Percentiles rank a stretch among this genome's conserved stretches.
Evolutionary conservation across 2,329 filamentous ascomycete species (phyloP).

Genomic region (Grosmannia huntii): DNA sequence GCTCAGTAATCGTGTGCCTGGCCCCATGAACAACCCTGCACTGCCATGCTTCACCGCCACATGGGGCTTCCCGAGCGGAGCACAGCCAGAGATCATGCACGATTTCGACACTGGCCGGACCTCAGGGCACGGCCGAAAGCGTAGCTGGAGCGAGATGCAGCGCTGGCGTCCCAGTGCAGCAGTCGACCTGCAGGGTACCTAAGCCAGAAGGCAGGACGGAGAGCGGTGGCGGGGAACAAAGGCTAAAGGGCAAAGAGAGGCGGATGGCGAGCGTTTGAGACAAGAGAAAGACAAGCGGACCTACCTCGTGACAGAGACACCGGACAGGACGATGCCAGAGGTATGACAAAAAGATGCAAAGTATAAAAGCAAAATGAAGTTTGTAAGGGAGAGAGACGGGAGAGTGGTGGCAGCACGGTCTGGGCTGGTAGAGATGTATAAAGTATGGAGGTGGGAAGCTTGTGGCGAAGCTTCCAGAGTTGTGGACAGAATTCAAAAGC

Average conservation of each 20-base stretch:
- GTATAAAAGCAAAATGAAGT: neutral
- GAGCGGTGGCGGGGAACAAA: neutral
- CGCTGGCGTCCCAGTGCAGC: neutral
- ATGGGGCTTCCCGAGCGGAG: neutral
- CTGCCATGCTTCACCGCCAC: neutral
- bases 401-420: neutral
- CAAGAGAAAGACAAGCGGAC: neutral
- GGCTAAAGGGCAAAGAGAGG: neutral
- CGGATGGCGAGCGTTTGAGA: neutral
- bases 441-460: neutral
- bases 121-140: neutral
- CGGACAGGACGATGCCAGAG: neutral
- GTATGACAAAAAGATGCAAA: neutral
- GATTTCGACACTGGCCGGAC: neutral
- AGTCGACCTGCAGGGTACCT: neutral
- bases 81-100: neutral
- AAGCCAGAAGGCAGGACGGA: neutral
- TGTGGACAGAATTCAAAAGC: slow-evolving; percentile 2
- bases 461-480: slow-evolving; percentile 1
- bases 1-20: neutral
- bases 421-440: neutral
- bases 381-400: neutral
- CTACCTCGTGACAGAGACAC: neutral
- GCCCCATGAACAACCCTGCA: neutral
- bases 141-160: neutral